Conservation (phyloP, 495 filamentous ascomycete species). For the Apodospora peruviana region DNA sequence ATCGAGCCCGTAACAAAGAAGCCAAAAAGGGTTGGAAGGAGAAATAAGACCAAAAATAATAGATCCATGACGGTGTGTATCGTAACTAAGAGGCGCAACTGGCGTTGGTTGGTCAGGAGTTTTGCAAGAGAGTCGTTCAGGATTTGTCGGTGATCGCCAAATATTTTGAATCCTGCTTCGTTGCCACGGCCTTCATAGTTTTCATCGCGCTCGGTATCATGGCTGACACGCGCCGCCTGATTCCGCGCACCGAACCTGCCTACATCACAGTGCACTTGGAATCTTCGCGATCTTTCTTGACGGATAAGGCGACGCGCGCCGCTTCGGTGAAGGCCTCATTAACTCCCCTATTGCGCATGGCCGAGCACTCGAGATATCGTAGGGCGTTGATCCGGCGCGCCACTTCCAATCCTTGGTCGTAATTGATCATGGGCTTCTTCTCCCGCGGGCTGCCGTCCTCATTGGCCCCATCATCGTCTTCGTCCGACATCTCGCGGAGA, state of each 20-base stretch:
- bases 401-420: slow-evolving; percentile 88
- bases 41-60: too few species aligned
- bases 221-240: not conserved
- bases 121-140: too few species aligned
- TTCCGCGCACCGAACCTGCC: slow-evolving; percentile 7
- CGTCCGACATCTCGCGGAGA: slow-evolving; percentile 64
- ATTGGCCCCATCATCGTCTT: slow-evolving; percentile 43
- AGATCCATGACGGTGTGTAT: too few species aligned
- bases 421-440: slow-evolving; percentile 76
- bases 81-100: too few species aligned
- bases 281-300: slow-evolving; percentile 60
- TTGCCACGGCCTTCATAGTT: not conserved
- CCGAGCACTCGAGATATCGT: slow-evolving; percentile 97
- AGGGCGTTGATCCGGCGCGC: slow-evolving; percentile 83
- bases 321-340: slow-evolving; percentile 98
- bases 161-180: not conserved
- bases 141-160: too few species aligned
- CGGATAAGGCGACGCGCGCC: slow-evolving; percentile 88
- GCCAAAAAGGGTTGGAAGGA: too few species aligned
- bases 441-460: slow-evolving; percentile 41
- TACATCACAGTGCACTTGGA: slow-evolving; percentile 56
- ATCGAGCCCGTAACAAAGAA: too few species aligned
- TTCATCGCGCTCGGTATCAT: not conserved
- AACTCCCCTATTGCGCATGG: slow-evolving; percentile 93
- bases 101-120: too few species aligned